A percentile compares a stretch with the other conserved stretches of the same genome.
These are phyloP conservation scores for Beauveria bassiana DNA, from an alignment of 2,329 filamentous ascomycete species.

Conservation along the genomic window DNA sequence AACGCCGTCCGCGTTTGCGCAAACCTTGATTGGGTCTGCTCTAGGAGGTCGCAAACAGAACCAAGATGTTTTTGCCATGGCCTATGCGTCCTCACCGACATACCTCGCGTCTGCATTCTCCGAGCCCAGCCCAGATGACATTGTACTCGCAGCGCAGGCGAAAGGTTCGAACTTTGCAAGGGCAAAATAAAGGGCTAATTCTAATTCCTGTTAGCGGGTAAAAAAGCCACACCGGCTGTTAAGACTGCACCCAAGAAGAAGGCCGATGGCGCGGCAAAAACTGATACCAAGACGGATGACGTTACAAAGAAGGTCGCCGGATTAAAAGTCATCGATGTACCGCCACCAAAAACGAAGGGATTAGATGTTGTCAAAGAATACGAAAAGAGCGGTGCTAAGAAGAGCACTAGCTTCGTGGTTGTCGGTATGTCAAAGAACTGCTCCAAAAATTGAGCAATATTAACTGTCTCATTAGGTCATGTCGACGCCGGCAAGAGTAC, in stretches of 20 bases:
- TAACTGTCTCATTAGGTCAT: conserved; percentile 55
- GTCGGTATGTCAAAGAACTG: conserved; percentile 56
- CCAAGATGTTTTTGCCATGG: conserved; percentile 33
- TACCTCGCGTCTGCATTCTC: conserved; percentile 59
- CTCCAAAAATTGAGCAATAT: background rate
- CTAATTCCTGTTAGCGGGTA: conserved; percentile 48
- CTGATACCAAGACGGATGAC: conserved; percentile 15
- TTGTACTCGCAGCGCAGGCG: conserved; percentile 79
- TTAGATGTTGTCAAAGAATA: conserved; percentile 79
- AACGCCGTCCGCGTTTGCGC: conserved; percentile 50
- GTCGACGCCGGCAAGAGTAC: conserved; percentile 98
- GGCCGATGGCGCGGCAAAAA: conserved; percentile 26
- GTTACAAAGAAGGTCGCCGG: conserved; percentile 24
- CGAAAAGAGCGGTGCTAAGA: conserved; percentile 66
- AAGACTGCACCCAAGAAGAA: conserved; percentile 32
- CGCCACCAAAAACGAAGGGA: conserved; percentile 64
- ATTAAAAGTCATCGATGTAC: conserved; percentile 42
- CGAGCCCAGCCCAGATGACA: conserved; percentile 84
- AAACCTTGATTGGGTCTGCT: conserved; percentile 41
- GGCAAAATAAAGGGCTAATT: conserved; percentile 41
- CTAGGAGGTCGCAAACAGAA: conserved; percentile 21
- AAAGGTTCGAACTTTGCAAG: conserved; percentile 66
- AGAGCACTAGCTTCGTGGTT: conserved; percentile 82
- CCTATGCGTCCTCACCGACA: conserved; percentile 41
- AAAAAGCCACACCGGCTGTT: conserved; percentile 34